Evolutionary conservation across 1,139 yeast genomes (phyloP), one percentile per base, ranked within the genome.

Genomic region (Tardiomyces depauwii): DNA sequence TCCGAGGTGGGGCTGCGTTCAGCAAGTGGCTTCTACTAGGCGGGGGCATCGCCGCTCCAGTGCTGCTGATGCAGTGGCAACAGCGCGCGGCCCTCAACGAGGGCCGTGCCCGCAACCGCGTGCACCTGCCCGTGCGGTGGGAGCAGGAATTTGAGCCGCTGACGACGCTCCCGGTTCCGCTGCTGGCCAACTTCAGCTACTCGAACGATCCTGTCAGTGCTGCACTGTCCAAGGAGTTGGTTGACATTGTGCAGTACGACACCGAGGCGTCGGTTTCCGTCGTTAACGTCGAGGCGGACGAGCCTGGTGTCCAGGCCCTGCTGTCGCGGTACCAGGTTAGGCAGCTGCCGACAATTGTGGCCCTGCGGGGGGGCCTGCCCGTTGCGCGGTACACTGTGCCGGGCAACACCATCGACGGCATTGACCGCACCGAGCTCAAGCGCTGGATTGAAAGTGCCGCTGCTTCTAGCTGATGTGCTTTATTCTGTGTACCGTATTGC

Each of bases 221-320:
- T 58, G 71, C 71, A 51, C 71, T 83, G 43, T 82, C 93, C 2
- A 77, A 77, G 39, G 73, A 80, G 2, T 65, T 86, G 48, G 81
- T 76, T 54, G 62, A 72, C 41, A 77, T 75, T 59, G 78, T 71
- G 48, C 73, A 63, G 50, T 74, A 74, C 46, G 77, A 78, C 53
- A 72, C 80, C 19, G 71, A 70, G 27, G 72, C 72, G 55, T 62
- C 64, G 36, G 72, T 83, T 41, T 77, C 78, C 52, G 67, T 80
- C 63, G 91, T 80, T 14, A 88, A 82, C 58, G 73, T 85, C 19
- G 82, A 83, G 55, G 72, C 79, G 41, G 91, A 83, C 54, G 76
- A 77, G 48, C 73, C 73, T 11, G 87, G 76, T 2, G 79, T 81
- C 13, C 70, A 74, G 46, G 85, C 77, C 14, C 63, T 84, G 45